phyloP scores from a whole-genome alignment of 1,284 basidiomycete species.

The Neolentinus lepideus region DNA sequence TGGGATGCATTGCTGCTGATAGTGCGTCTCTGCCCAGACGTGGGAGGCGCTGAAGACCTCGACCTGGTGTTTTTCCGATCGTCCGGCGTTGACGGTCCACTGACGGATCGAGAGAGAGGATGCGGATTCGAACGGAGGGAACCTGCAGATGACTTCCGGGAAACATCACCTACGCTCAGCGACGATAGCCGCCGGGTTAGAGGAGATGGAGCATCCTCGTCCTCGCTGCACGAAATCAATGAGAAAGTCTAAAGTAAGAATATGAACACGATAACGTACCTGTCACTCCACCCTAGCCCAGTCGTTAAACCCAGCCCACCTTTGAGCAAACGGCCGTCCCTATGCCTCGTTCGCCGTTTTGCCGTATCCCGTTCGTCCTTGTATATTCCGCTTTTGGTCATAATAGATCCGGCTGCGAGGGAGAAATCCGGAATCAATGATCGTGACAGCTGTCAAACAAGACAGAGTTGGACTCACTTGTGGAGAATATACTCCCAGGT shows the following conservation, averaged over 20 bases:
- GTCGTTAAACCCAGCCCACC: slow-evolving; percentile 77
- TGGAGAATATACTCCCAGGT: slow-evolving; percentile 31
- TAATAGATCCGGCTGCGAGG: slow-evolving; percentile 24
- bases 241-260: slow-evolving; percentile 6
- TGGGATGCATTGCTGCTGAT: background rate
- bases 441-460: slow-evolving; percentile 4
- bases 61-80: background rate
- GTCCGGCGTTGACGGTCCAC: background rate
- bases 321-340: slow-evolving; percentile 58
- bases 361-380: slow-evolving; percentile 64
- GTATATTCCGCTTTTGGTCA: slow-evolving; percentile 46
- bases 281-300: slow-evolving; percentile 78
- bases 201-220: slow-evolving; percentile 73
- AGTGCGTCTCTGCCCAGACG: slow-evolving; percentile 2
- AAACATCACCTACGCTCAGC: slow-evolving; percentile 29
- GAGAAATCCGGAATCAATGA: slow-evolving; percentile 3
- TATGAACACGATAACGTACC: slow-evolving; percentile 31
- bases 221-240: slow-evolving; percentile 42
- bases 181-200: slow-evolving; percentile 59
- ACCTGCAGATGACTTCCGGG: slow-evolving; percentile 20
- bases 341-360: slow-evolving; percentile 54
- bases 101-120: background rate
- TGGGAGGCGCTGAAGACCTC: background rate
- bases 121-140: slow-evolving; percentile 11
- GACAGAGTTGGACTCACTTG: slow-evolving; percentile 22